Percentiles rank a stretch among this genome's conserved stretches.
Conservation (phyloP, 441 rosid species). For the Gossypium aridum region DNA sequence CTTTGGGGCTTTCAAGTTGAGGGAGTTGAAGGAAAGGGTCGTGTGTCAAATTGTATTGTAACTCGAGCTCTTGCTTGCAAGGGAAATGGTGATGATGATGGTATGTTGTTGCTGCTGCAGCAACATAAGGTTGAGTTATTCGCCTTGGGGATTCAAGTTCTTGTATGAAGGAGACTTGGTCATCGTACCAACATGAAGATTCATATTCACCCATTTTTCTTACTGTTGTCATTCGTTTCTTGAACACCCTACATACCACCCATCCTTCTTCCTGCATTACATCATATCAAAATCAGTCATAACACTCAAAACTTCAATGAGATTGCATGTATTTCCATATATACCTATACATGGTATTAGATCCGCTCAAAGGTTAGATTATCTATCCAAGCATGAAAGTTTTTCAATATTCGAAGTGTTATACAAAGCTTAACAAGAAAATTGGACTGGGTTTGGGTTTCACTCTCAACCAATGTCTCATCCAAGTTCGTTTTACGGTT, state of each 20-base stretch:
- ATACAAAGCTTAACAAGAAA: too few species aligned
- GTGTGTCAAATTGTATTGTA: slow-evolving; percentile 48
- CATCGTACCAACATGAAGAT: slow-evolving; percentile 94
- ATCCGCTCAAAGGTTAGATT: too few species aligned
- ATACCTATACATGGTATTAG: not conserved
- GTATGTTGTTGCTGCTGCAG: slow-evolving; percentile 24
- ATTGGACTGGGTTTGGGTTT: too few species aligned
- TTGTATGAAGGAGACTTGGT: slow-evolving; percentile 72
- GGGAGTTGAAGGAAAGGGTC: slow-evolving; percentile 79
- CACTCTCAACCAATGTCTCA: too few species aligned
- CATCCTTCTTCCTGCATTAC: slow-evolving; percentile 87
- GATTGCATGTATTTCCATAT: not conserved
- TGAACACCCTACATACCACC: slow-evolving; percentile 98
- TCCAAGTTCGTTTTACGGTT: too few species aligned
- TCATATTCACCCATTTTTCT: slow-evolving; percentile 69
- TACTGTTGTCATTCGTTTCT: slow-evolving; percentile 71
- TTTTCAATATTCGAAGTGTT: too few species aligned
- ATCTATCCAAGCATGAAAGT: too few species aligned
- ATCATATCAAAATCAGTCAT: not conserved
- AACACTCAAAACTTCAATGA: not conserved
- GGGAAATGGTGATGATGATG: slow-evolving; percentile 52
- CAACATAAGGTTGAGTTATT: slow-evolving; percentile 37
- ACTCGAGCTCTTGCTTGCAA: slow-evolving; percentile 84
- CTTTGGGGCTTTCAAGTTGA: slow-evolving; percentile 76
- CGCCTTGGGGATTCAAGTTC: slow-evolving; percentile 67